A percentile compares a stretch with the other conserved stretches of the same genome.
Conservation (phyloP, 2,329 filamentous ascomycete species). For the Mycosphaerella arachidis region DNA sequence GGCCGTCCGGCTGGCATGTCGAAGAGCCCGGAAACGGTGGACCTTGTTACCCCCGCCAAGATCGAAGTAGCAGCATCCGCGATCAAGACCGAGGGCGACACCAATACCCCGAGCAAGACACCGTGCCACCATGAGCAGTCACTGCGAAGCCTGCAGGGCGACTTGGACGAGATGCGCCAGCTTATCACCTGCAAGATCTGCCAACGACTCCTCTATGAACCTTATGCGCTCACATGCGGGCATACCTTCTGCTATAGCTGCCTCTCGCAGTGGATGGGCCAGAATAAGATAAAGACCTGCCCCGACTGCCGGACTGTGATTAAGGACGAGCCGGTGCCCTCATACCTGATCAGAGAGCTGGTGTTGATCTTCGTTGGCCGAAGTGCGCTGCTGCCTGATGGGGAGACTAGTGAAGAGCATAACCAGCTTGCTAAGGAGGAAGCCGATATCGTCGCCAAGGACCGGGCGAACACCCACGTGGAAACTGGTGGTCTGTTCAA, state of each 20-base stretch:
- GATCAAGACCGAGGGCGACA: neutral
- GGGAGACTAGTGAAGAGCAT: slow-evolving; percentile 61
- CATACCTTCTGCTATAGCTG: slow-evolving; percentile 67
- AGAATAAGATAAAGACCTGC: slow-evolving; percentile 61
- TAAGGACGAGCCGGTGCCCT: slow-evolving; percentile 56
- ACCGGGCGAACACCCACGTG: slow-evolving; percentile 51
- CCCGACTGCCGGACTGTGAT: slow-evolving; percentile 62
- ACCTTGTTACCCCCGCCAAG: slow-evolving; percentile 10
- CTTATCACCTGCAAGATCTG: slow-evolving; percentile 66
- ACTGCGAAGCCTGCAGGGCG: slow-evolving; percentile 33
- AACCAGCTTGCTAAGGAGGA: slow-evolving; percentile 55
- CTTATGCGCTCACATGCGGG: slow-evolving; percentile 63
- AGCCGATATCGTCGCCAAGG: slow-evolving; percentile 54
- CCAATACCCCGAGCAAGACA: neutral
- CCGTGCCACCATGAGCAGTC: slow-evolving; percentile 24
- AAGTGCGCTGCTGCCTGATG: slow-evolving; percentile 57
- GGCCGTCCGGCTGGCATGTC: slow-evolving; percentile 11
- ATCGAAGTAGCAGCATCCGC: neutral
- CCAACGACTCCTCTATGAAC: slow-evolving; percentile 64
- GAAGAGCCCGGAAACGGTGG: slow-evolving; percentile 7
- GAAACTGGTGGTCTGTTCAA: slow-evolving; percentile 58
- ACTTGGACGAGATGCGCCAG: slow-evolving; percentile 58
- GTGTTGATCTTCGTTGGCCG: slow-evolving; percentile 59
- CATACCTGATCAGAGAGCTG: slow-evolving; percentile 62
- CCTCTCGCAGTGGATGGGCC: slow-evolving; percentile 47